Evolutionary conservation across 2,329 filamentous ascomycete species (phyloP), one percentile per base, ranked within the genome.

Genomic region (Daldinia sp.): DNA sequence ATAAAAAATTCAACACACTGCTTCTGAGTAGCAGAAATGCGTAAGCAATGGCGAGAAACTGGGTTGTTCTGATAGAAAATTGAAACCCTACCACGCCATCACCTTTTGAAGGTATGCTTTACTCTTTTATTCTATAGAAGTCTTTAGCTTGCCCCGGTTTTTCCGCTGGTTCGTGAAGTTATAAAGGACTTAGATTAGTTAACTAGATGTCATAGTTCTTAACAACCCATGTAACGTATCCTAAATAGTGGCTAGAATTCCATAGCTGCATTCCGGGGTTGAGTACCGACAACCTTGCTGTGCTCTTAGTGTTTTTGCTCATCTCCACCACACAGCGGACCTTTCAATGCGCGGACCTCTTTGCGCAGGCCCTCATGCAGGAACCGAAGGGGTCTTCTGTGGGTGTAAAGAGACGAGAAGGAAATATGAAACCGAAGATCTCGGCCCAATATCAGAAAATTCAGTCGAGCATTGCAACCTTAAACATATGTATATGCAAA

Each of bases 351-450:
- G 35, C 20, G 35, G 23, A 26, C 37, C 33, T 42, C 60, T 53
- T 60, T 53, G 50, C 56, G 61, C 58, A 51, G 60, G 41, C 37
- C 48, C 35, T 62, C 62, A 51, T 54, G n/a, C n/a, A 58, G 35
- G 46, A 41, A 44, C 20, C 44, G 28, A 57, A 56, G 33, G 54
- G 62, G 35, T 15, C 33, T 15, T 33, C 10, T 42, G 54, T 62
- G 54, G 54, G 59, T 59, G 53, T 35, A 41, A 15, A 42, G 33
- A 46, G 42, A 57, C 28, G 39, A 64, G 35, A 55, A 50, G 30
- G 42, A 53, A 26, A 59, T 30, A 61, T 62, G 65, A 58, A 62
- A 67, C 58, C 39, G 13, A 46, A 55, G 59, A 54, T 57, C 53
- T 62, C 23, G 39, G 5, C 46, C 60, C 60, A 61, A 67, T 54